These are phyloP conservation scores for Dissophora globulifera DNA, from an alignment of 192 early-diverging fungal genomes.

Conservation along the genomic window DNA sequence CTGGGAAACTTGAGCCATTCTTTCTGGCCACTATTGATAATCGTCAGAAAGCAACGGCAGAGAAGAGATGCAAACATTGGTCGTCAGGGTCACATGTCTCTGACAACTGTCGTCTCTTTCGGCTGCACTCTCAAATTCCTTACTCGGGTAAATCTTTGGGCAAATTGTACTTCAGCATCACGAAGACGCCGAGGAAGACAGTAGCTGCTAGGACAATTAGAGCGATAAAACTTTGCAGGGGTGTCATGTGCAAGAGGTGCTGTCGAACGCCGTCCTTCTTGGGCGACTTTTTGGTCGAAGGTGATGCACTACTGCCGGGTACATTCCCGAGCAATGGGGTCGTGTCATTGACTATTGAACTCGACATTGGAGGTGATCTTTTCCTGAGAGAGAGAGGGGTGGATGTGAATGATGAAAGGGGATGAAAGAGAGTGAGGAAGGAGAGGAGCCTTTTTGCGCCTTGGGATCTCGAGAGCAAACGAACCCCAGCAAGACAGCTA, in stretches of 20 bases:
- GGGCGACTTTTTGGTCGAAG: conserved; percentile 1
- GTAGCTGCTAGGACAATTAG: conserved; percentile 10
- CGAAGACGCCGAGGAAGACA: conserved; percentile 12
- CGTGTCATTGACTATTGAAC: conserved; percentile 10
- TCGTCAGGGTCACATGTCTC: no score
- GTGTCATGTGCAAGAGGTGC: conserved; percentile 31
- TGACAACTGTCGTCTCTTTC: no score
- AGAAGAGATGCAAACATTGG: background rate
- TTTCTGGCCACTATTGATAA: conserved; percentile 43
- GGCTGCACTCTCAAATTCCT: no score
- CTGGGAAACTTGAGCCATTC: conserved; percentile 60
- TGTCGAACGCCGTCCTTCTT: conserved; percentile 8
- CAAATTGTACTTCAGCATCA: conserved; percentile 31
- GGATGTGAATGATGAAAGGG: background rate
- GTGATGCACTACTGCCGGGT: conserved; percentile 2
- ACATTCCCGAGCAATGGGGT: conserved; percentile 43
- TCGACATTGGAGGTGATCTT: conserved; percentile 11
- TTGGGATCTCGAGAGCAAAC: no score
- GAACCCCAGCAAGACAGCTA: no score
- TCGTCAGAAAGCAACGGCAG: background rate
- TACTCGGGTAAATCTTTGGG: conserved; percentile 48
- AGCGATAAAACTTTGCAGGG: conserved; percentile 34
- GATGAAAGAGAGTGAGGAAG: conserved; percentile 7
- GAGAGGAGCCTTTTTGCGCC: background rate
- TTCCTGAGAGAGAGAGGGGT: background rate